Evolutionary conservation across 352 stramenopile species (phyloP).

Genomic region (Phytophthora pistaciae): DNA sequence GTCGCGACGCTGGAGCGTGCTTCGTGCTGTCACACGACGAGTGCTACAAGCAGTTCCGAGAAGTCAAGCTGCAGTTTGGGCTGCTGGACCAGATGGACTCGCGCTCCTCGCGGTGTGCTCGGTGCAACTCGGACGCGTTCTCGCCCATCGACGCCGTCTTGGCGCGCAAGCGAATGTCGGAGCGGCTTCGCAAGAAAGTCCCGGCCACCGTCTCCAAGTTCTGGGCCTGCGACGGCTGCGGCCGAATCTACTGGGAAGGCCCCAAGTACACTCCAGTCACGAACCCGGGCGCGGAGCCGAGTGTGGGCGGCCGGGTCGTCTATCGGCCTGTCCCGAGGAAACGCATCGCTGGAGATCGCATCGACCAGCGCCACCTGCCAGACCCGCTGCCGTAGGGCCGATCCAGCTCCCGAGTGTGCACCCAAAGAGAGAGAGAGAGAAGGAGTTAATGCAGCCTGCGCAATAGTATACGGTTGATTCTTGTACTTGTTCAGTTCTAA

Average conservation of each 20-base stretch:
- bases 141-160: conserved; percentile 34
- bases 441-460: not conserved
- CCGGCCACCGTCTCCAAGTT: conserved; percentile 41
- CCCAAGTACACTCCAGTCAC: conserved; percentile 67
- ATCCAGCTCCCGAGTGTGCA: not conserved
- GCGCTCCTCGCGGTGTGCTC: conserved; percentile 55
- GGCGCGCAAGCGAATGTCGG: conserved; percentile 38
- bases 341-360: conserved; percentile 6
- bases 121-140: conserved; percentile 59
- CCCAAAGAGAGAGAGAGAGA: no score
- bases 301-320: conserved; percentile 18
- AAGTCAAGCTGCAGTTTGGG: conserved; percentile 66
- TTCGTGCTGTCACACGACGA: conserved; percentile 62
- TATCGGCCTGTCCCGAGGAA: conserved; percentile 36
- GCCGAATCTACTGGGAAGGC: conserved; percentile 79
- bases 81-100: conserved; percentile 44
- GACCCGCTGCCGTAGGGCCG: not conserved
- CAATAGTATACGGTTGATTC: not conserved
- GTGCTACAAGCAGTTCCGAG: conserved; percentile 64
- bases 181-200: conserved; percentile 39
- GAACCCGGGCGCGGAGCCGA: not conserved
- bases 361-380: conserved; percentile 25
- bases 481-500: not conserved
- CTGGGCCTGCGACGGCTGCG: conserved; percentile 63
- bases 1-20: conserved; percentile 58